Evolutionary conservation across 2,329 filamentous ascomycete species (phyloP), one percentile per base, ranked within the genome.

Genomic region (Bipolaris gigantea): DNA sequence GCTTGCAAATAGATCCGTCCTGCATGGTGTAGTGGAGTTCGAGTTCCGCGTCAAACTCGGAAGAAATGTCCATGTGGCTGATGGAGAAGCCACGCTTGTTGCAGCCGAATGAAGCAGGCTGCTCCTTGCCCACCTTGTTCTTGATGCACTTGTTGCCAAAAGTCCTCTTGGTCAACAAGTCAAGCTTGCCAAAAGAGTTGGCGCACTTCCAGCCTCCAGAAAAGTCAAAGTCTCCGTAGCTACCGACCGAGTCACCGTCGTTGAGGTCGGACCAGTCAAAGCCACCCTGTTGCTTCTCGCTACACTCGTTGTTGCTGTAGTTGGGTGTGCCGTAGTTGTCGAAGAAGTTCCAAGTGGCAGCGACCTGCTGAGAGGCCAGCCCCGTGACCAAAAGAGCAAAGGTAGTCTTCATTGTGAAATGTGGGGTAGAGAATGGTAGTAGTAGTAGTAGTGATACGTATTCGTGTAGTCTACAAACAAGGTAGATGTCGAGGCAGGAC

Each of bases 1-100:
- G 89, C 79, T 89, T 93, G 86, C 93, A 97, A 56, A 76, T 84
- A 13, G 85, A 87, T 64, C 89, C 89, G 73, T 93, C 90, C 2
- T 85, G 83, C 91, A 97, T 96, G 67, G 81, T 83, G 77, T 93
- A 97, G 80, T 90, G 83, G 79, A 96, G 91, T 75, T 93, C 86
- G 49, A 97, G 78, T 60, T 92, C 86, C 64, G 85, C 86, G 75
- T 93, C 88, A 69, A 88, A 86, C 70, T 90, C 86, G 60, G 86
- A 82, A 41, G 85, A 85, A 63, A 97, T 79, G 60, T 93, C 81
- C 74, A 96, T 84, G 65, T 85, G 81, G 61, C 80, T 84, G 68
- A 96, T 85, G 33, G 92, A 94, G 81, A 96, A 94, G 52, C 82
- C 81, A 30, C 60, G 65, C 61, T 71, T 66, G 48, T 71, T 74